Evolutionary conservation across 129 eudicot species (phyloP), one percentile per base, ranked within the genome.

Genomic region (Chrysanthemum seticuspe): DNA sequence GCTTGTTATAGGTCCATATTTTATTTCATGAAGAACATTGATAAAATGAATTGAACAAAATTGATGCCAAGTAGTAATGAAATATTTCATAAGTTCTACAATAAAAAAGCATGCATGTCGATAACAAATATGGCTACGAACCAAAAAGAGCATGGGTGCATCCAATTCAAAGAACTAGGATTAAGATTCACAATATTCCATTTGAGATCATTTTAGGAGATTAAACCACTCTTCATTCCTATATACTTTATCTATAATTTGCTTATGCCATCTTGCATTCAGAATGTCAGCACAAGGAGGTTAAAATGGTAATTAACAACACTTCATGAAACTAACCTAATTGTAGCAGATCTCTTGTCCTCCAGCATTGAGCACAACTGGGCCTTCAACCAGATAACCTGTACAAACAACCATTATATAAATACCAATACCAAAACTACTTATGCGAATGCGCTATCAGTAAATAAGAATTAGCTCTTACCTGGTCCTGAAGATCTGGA

Each of bases 311-410:
- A 31, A 4, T 31, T 31, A 31, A 66, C 0, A 63, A 66, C 53
- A 85, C 56, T 19, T 60, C 45, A 25, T 9, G 76, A 34, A 77
- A 54, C 90, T 68, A 73, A 95, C 99, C 99, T 95, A 65, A 95
- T 86, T 64, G 77, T 73, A 61, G 99, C 96, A 29, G 88, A 76
- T 83, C 96, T 85, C 88, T 90, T 95, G 81, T 95, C 99, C 77
- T 95, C 97, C 87, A 95, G 83, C 87, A 85, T 77, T 70, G 84
- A 87, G 77, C 91, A 88, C 61, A 88, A 76, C 87, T 95, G 91
- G 19, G 83, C 93, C 84, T 90, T 95, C 83, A 95, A 78, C 97
- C 96, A 88, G 50, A 88, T 83, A 67, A 90, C 97, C 99, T 90
- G 87, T 84, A 77, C 48, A 81, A 3, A 15, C 19, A 85, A 67